Conservation (phyloP, 768 basidiomycete genomes). For the Leccinellum rugosiceps region DNA sequence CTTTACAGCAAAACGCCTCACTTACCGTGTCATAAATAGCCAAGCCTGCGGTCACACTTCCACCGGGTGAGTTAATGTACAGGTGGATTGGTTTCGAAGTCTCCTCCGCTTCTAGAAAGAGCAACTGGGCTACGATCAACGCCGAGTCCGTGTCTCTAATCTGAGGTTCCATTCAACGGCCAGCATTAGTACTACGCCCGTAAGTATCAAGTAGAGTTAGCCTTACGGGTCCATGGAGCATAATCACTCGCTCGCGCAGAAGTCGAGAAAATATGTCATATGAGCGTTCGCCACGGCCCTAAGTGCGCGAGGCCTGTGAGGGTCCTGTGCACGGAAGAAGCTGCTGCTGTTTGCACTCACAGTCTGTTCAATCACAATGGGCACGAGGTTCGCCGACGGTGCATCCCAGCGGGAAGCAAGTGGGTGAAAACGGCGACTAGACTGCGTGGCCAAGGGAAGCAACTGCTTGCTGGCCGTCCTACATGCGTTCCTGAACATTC, state of each 20-base stretch:
- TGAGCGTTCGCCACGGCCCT: conserved; percentile 85
- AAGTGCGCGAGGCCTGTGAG: conserved; percentile 17
- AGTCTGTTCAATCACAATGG: conserved; percentile 92
- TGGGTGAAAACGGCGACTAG: conserved; percentile 52
- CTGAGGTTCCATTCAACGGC: conserved; percentile 38
- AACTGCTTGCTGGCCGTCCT: conserved; percentile 19
- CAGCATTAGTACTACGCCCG: conserved; percentile 11
- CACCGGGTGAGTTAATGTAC: conserved; percentile 97
- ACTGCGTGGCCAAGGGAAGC: conserved; percentile 8
- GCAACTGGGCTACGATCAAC: conserved; percentile 84
- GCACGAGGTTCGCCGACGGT: conserved; percentile 67
- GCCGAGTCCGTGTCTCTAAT: conserved; percentile 90
- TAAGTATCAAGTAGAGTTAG: conserved; percentile 6
- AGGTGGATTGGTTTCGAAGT: conserved; percentile 91
- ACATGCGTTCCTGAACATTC: conserved; percentile 31
- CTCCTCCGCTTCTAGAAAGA: conserved; percentile 96
- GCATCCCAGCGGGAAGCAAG: conserved; percentile 43
- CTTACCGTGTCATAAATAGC: conserved; percentile 97
- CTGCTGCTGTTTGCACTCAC: conserved; percentile 38
- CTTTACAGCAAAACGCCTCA: conserved; percentile 4
- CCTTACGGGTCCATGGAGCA: conserved; percentile 88
- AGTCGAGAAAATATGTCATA: conserved; percentile 97
- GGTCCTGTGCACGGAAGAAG: conserved; percentile 3
- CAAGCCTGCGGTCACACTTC: conserved; percentile 91
- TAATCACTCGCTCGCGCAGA: conserved; percentile 90